Conservation (phyloP, 352 stramenopile species). For the Globisporangium ultimum region DNA sequence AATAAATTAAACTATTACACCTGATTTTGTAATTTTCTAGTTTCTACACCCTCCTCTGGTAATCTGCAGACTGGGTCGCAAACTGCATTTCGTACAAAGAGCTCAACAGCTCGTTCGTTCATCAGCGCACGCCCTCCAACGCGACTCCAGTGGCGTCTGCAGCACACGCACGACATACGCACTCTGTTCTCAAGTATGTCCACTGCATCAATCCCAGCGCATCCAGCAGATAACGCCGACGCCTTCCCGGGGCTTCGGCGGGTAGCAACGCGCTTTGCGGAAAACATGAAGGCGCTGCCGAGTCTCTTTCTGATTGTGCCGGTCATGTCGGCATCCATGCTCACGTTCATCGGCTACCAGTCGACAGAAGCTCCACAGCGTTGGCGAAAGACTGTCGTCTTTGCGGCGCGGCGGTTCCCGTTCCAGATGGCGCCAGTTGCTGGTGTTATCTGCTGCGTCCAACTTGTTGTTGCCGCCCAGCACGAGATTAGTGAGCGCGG, state of each 20-base stretch:
- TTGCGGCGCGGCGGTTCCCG: neutral
- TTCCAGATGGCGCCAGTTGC: neutral
- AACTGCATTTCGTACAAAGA: too few species aligned
- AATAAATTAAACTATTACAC: too few species aligned
- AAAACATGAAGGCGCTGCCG: neutral
- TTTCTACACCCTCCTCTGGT: too few species aligned
- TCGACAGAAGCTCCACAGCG: neutral
- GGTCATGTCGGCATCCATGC: neutral
- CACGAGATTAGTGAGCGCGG: constrained; percentile 14
- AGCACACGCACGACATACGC: too few species aligned
- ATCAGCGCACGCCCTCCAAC: too few species aligned
- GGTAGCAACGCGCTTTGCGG: neutral
- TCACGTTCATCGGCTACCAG: neutral
- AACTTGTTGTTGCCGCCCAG: neutral
- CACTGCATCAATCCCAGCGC: neutral
- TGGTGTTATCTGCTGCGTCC: neutral
- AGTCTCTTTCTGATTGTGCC: neutral
- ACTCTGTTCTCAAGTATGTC: neutral
- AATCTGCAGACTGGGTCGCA: too few species aligned
- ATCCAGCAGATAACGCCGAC: neutral
- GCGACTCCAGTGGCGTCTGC: too few species aligned
- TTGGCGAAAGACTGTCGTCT: neutral
- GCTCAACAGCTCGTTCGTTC: too few species aligned
- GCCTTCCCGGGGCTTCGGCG: neutral
- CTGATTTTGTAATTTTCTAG: too few species aligned